phyloP scores from a whole-genome alignment of 73 alveolate species.

The Symbiodinium pilosum region DNA sequence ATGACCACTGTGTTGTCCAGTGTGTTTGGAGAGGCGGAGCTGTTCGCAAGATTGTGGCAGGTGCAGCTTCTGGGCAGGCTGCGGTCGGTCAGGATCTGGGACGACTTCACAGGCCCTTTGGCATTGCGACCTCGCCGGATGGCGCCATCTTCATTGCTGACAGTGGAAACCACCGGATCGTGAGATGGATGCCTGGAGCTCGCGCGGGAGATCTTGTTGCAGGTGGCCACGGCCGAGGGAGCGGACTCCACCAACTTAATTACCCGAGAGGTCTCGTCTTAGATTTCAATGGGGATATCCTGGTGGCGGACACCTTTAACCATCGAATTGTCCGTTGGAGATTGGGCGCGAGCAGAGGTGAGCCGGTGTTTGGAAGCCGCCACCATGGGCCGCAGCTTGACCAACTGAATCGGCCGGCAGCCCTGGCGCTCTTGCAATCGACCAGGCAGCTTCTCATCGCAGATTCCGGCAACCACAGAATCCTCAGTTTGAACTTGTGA shows the following conservation, averaged over 20 bases:
- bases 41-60: conserved; percentile 28
- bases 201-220: conserved; percentile 15
- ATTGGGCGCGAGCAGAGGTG: conserved; percentile 31
- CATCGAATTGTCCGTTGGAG: conserved; percentile 77
- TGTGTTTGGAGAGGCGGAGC: conserved; percentile 62
- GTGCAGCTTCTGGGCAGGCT: not conserved
- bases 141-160: conserved; percentile 55
- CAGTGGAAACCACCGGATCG: conserved; percentile 73
- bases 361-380: conserved; percentile 39
- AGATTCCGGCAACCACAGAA: conserved; percentile 68
- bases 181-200: conserved; percentile 20
- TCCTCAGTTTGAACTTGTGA: conserved; percentile 44
- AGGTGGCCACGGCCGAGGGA: conserved; percentile 67
- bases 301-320: conserved; percentile 84
- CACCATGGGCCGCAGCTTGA: conserved; percentile 52
- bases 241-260: conserved; percentile 29
- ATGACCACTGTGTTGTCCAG: conserved; percentile 73
- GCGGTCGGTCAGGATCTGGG: not conserved
- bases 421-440: not conserved
- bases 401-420: conserved; percentile 76
- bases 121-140: conserved; percentile 21
- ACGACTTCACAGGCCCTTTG: conserved; percentile 54
- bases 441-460: conserved; percentile 27
- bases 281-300: conserved; percentile 48
- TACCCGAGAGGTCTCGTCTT: conserved; percentile 27